A percentile compares a stretch with the other conserved stretches of the same genome.
Evolutionary conservation across 2,329 filamentous ascomycete species (phyloP).

Genomic region (Aspergillus costaricaensis): DNA sequence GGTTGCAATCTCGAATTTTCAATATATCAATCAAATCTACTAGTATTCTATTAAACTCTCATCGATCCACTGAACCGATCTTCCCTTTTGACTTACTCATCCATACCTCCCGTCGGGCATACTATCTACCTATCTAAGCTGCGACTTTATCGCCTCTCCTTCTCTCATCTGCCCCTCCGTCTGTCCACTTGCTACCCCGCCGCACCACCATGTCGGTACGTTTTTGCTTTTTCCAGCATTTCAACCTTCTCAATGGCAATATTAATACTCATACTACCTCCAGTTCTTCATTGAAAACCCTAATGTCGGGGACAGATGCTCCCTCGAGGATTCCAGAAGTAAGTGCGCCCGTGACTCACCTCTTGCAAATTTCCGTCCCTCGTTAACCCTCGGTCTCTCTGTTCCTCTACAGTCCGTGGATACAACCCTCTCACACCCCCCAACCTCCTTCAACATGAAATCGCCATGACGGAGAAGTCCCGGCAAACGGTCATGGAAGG

Average conservation of each 20-base stretch:
- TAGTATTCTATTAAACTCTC: no score
- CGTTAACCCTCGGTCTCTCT: slow-evolving; percentile 5
- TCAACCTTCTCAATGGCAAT: slow-evolving; percentile 13
- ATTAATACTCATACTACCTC: slow-evolving; percentile 12
- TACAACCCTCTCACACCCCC: slow-evolving; percentile 93
- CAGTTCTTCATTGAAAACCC: slow-evolving; percentile 78
- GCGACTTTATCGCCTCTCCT: no score
- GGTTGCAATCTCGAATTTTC: no score
- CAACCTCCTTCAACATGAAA: slow-evolving; percentile 92
- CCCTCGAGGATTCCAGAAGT: slow-evolving; percentile 83
- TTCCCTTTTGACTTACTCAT: not conserved
- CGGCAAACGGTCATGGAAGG: slow-evolving; percentile 58
- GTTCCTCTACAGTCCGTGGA: slow-evolving; percentile 64
- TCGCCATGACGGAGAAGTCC: slow-evolving; percentile 55
- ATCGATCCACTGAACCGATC: no score
- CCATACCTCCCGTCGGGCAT: not conserved
- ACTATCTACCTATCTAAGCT: slow-evolving; percentile 4
- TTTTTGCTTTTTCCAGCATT: slow-evolving; percentile 11
- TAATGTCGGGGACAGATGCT: slow-evolving; percentile 71
- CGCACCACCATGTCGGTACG: slow-evolving; percentile 36
- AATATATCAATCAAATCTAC: no score
- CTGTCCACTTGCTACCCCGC: not conserved
- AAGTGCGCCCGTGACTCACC: slow-evolving; percentile 37
- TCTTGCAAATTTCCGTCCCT: not conserved
- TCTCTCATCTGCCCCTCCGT: not conserved